A percentile compares a stretch with the other conserved stretches of the same genome.
phyloP scores from a whole-genome alignment of 73 alveolate species.

The Breviolum minutum region DNA sequence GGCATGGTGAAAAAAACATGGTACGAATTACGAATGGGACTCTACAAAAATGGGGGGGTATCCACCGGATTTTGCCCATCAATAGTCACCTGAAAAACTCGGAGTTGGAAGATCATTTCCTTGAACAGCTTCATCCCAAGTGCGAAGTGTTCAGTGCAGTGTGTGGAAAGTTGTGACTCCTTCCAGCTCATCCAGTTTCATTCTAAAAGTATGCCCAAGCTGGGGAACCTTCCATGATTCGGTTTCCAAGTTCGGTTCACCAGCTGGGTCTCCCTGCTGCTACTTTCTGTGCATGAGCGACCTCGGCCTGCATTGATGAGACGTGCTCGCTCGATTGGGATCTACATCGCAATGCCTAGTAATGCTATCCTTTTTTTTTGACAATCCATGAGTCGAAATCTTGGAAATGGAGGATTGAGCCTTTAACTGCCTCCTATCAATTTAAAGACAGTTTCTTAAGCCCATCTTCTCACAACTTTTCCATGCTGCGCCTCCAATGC shows the following conservation, averaged over 20 bases:
- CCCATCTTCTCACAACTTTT: not conserved
- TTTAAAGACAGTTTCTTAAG: not conserved
- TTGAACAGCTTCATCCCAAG: too few species aligned
- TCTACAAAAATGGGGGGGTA: too few species aligned
- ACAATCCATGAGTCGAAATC: too few species aligned
- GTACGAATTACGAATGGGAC: too few species aligned
- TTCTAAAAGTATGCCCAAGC: not conserved
- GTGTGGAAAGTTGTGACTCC: not conserved
- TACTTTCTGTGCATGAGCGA: constrained; percentile 13
- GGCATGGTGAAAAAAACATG: not conserved
- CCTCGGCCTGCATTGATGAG: constrained; percentile 24
- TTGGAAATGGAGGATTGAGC: too few species aligned
- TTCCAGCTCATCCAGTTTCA: not conserved
- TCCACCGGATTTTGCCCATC: too few species aligned
- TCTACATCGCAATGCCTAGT: not conserved
- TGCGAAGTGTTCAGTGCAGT: too few species aligned
- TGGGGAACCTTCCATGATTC: not conserved
- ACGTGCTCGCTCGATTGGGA: not conserved
- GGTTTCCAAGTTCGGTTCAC: too few species aligned
- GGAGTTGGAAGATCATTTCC: too few species aligned
- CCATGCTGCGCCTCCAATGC: not conserved
- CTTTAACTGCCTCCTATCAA: too few species aligned
- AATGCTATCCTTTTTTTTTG: too few species aligned
- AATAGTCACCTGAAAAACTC: too few species aligned
- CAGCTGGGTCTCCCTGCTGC: not conserved